These are phyloP conservation scores for Boletellus ananas DNA, from an alignment of 768 basidiomycete species.

Conservation along the genomic window DNA sequence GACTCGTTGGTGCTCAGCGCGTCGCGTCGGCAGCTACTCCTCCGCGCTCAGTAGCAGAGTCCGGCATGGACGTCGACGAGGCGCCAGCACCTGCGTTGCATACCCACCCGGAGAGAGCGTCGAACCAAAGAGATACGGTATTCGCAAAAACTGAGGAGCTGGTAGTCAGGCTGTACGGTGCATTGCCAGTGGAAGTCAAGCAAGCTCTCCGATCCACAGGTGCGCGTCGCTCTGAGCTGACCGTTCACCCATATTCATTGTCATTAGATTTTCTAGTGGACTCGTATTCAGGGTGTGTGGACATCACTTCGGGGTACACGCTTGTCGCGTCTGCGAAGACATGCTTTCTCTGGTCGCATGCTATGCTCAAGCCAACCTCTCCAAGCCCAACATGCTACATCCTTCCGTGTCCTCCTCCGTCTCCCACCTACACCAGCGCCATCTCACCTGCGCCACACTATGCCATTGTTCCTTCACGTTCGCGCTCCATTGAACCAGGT, in stretches of 20 bases:
- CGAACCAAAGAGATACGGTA: constrained; percentile 33
- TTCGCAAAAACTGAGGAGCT: constrained; percentile 77
- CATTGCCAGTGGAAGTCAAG: constrained; percentile 69
- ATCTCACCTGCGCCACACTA: constrained; percentile 49
- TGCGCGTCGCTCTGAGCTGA: constrained; percentile 20
- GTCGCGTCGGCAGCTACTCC: constrained; percentile 17
- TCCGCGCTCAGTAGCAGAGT: constrained; percentile 37
- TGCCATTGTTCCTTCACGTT: constrained; percentile 61
- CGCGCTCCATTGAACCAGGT: constrained; percentile 63
- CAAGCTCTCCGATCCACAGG: constrained; percentile 68
- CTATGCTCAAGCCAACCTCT: constrained; percentile 59
- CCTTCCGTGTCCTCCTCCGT: constrained; percentile 61
- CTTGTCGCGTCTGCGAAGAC: constrained; percentile 67
- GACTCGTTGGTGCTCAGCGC: constrained; percentile 25
- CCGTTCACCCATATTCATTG: not conserved
- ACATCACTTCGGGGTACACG: constrained; percentile 68
- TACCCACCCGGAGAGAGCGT: constrained; percentile 35
- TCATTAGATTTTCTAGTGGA: constrained; percentile 66
- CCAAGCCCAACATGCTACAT: constrained; percentile 73
- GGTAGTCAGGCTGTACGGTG: constrained; percentile 61
- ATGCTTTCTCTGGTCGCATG: constrained; percentile 83
- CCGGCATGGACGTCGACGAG: constrained; percentile 70
- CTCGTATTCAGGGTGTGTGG: constrained; percentile 66
- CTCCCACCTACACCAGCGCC: constrained; percentile 39
- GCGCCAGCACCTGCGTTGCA: constrained; percentile 38